Base-by-base conservation (phyloP, 495 filamentous ascomycete species). In the Cairneyella variabilis region DNA sequence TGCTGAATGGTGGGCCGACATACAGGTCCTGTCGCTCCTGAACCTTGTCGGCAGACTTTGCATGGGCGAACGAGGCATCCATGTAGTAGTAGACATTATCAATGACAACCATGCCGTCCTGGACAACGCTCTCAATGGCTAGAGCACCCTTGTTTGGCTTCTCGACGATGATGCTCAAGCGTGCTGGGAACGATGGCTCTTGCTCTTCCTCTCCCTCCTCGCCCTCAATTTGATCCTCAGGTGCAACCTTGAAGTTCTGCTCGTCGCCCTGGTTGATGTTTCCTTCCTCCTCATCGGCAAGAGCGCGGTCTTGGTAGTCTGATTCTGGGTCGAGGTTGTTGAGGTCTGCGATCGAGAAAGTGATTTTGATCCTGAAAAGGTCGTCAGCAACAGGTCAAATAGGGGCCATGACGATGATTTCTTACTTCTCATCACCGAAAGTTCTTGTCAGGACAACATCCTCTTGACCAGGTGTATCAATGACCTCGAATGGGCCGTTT, bases 301-400 rank as follows among this genome's bases (percentile, higher is more conserved):
- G 36, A 39, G 83, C 64, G 37, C 68, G 60, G 63, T 85, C 82
- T 65, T 85, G 79, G 39, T 80, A 75, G 39, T 79, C 70, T 37
- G 80, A 71, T 70, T 70, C 76, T 48, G 82, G 72, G 49, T 86
- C 79, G 62, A 85, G 73, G 73, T 80, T 80, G 71, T 87, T 84
- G 40, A 99, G 79, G 68, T 97, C 95, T 59, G 88, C 83, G 66
- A 96, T 91, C 58, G 91, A 93, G 78, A 98, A 98, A 57, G 84
- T 83, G 57, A 97, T 81, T 52, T 84, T 84, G 75, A 99, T 95
- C 58, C 90, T 96, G 57, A n/a, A 8, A 34, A 9, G 16, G n/a
- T 22, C 34, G 50, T 67, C 47, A 68, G 58, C 37, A 36, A 56
- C 16, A 37, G 11, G n/a, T 14, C 7, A 52, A 27, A 20, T 48